A percentile compares a stretch with the other conserved stretches of the same genome.
These are phyloP conservation scores for Vigna radiata DNA, from an alignment of 306 rosid species.

Conservation along the genomic window DNA sequence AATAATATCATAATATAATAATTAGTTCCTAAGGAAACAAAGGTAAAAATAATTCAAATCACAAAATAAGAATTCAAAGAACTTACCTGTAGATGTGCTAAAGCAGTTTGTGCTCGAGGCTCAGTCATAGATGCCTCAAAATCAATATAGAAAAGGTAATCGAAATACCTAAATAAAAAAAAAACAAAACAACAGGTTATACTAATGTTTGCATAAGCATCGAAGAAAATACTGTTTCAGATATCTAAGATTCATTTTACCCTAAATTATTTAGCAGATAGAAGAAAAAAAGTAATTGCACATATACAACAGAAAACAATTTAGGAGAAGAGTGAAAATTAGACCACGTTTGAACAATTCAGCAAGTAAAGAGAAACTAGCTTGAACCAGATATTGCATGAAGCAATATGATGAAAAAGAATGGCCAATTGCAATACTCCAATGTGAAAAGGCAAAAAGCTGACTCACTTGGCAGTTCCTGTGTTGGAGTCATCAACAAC, in stretches of 20 bases:
- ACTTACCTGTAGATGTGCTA: constrained; percentile 62
- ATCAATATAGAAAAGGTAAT: constrained; percentile 66
- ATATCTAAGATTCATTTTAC: neutral
- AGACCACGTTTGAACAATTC: constrained; percentile 18
- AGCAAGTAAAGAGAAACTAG: constrained; percentile 32
- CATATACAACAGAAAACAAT: constrained; percentile 1
- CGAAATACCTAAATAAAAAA: constrained; percentile 54
- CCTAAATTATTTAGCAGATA: neutral
- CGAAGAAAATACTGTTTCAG: constrained; percentile 8
- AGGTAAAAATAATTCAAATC: constrained; percentile 27
- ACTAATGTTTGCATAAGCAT: constrained; percentile 31
- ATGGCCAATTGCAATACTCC: neutral
- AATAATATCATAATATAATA: no score
- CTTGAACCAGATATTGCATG: constrained; percentile 20
- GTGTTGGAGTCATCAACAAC: constrained; percentile 65
- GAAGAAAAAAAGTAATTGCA: constrained; percentile 5
- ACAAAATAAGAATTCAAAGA: constrained; percentile 27
- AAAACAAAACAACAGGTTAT: constrained; percentile 9
- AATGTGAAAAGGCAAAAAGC: constrained; percentile 3
- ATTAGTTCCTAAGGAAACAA: no score
- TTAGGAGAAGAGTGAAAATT: neutral
- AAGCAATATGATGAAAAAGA: constrained; percentile 11
- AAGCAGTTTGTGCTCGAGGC: constrained; percentile 64
- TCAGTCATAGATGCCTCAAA: constrained; percentile 69
- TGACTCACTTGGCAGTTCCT: constrained; percentile 60